phyloP scores from a whole-genome alignment of 2,329 filamentous ascomycete genomes.

The Graphilbum fragrans region DNA sequence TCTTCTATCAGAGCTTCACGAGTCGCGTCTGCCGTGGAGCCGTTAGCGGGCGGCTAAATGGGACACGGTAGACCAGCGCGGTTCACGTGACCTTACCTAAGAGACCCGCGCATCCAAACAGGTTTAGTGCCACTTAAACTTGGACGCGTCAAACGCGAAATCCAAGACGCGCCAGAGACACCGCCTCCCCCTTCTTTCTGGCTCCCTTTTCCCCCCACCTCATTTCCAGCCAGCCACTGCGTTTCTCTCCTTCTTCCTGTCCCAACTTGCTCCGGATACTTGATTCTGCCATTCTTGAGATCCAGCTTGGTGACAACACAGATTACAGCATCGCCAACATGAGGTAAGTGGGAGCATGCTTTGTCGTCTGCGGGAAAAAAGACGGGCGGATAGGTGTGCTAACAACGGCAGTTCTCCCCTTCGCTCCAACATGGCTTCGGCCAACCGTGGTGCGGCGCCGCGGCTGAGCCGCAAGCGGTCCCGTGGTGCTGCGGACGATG shows the following conservation, averaged over 20 bases:
- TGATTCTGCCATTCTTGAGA: neutral
- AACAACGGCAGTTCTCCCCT: constrained; percentile 58
- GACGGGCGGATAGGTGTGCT: no score
- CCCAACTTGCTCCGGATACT: neutral
- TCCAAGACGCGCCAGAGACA: constrained; percentile 2
- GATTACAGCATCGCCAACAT: constrained; percentile 6
- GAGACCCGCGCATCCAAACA: constrained; percentile 13
- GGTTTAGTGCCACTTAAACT: constrained; percentile 30
- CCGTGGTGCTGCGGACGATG: constrained; percentile 38
- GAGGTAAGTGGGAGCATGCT: constrained; percentile 12
- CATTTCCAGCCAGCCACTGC: no score
- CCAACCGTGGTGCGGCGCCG: constrained; percentile 57
- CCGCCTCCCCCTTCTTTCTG: neutral
- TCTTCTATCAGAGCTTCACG: no score
- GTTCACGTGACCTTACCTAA: neutral
- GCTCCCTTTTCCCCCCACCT: neutral
- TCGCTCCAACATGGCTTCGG: constrained; percentile 67
- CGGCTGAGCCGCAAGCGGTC: constrained; percentile 43
- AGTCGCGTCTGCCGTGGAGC: no score
- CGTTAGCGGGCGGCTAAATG: no score
- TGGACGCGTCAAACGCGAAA: constrained; percentile 13
- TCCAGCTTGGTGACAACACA: no score
- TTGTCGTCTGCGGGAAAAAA: no score
- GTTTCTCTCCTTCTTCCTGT: no score
- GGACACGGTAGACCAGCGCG: no score